phyloP scores from a whole-genome alignment of 1,139 yeast genomes.

The Pichia sp. region DNA sequence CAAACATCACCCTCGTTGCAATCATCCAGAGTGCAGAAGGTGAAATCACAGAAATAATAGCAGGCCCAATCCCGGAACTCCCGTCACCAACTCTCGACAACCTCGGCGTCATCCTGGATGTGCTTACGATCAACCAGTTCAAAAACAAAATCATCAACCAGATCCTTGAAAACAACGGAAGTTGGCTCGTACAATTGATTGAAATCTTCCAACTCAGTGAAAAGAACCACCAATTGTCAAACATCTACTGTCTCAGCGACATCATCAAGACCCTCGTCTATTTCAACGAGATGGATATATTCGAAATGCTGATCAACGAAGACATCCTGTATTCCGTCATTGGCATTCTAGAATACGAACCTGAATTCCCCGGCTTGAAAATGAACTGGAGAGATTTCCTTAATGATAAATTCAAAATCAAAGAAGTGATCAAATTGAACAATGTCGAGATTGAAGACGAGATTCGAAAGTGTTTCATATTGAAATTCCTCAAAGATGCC shows the following conservation, averaged over 20 bases:
- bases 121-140: conserved; percentile 47
- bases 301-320: conserved; percentile 68
- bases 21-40: conserved; percentile 52
- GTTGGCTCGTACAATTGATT: conserved; percentile 54
- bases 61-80: conserved; percentile 79
- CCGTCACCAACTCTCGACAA: conserved; percentile 50
- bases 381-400: conserved; percentile 76
- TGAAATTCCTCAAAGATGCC: conserved; percentile 83
- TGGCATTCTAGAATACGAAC: conserved; percentile 91
- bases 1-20: conserved; percentile 69
- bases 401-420: conserved; percentile 56
- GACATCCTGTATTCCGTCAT: conserved; percentile 59
- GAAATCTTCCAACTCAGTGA: conserved; percentile 58
- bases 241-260: conserved; percentile 65
- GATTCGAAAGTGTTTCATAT: conserved; percentile 70
- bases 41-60: conserved; percentile 71
- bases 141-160: conserved; percentile 9
- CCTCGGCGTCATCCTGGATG: conserved; percentile 50
- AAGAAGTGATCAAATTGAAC: conserved; percentile 67
- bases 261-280: conserved; percentile 67
- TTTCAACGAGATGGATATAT: conserved; percentile 66
- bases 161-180: conserved; percentile 32
- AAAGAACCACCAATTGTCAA: conserved; percentile 43
- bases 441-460: conserved; percentile 48
- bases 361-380: conserved; percentile 74